phyloP scores from a whole-genome alignment of 2,329 filamentous ascomycete genomes.

The Laburnicola sp. region DNA sequence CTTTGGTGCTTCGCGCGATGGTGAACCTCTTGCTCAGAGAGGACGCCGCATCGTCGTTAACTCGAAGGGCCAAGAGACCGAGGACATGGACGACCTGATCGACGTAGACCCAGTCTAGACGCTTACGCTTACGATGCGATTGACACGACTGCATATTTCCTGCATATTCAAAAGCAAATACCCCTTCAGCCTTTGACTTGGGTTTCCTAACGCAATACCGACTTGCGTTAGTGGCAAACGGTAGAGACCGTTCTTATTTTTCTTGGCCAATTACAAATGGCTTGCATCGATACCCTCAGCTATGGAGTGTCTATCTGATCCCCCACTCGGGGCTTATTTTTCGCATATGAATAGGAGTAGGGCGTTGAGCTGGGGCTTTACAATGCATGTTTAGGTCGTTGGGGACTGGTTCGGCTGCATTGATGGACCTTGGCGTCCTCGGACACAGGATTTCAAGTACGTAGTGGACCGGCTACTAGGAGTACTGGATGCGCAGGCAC shows the following conservation, averaged over 20 bases:
- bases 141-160: conserved; percentile 24
- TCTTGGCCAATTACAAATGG: neutral
- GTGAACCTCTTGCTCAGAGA: conserved; percentile 73
- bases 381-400: conserved; percentile 30
- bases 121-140: neutral
- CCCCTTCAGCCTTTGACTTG: conserved; percentile 23
- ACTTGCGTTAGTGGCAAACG: conserved; percentile 1
- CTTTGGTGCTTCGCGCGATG: conserved; percentile 91
- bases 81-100: conserved; percentile 39
- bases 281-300: conserved; percentile 5
- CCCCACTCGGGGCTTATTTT: conserved; percentile 6
- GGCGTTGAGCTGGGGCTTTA: conserved; percentile 18
- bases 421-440: neutral
- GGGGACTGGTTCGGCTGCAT: neutral
- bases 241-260: conserved; percentile 3
- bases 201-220: conserved; percentile 1
- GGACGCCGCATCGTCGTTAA: conserved; percentile 72
- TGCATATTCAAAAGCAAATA: conserved; percentile 37
- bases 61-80: conserved; percentile 40
- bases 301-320: neutral
- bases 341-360: conserved; percentile 13
- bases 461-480: neutral
- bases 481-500: neutral
- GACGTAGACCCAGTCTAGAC: conserved; percentile 32
- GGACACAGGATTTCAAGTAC: conserved; percentile 4